Conservation (phyloP, 2,329 filamentous ascomycete species). For the Fusarium sp. region DNA sequence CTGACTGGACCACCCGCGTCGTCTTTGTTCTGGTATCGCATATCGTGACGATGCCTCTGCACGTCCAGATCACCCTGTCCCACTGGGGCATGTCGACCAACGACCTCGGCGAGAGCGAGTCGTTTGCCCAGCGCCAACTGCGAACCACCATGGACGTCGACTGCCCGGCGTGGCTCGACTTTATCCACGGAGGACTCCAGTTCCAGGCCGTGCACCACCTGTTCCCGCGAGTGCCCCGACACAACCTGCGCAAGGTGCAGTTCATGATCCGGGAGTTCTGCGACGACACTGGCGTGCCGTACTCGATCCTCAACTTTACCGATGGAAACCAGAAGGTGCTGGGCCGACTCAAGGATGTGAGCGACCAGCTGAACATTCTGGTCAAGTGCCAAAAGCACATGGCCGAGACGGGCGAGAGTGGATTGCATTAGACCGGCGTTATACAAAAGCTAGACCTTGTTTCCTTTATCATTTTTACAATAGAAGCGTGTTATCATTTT, state of each 20-base stretch:
- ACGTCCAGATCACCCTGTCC: constrained; percentile 80
- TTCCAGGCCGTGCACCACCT: constrained; percentile 82
- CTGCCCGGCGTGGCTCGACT: constrained; percentile 81
- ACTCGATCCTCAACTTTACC: constrained; percentile 73
- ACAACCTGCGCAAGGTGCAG: constrained; percentile 76
- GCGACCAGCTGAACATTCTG: constrained; percentile 73
- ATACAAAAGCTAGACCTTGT: constrained; percentile 12
- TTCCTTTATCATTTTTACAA: constrained; percentile 10
- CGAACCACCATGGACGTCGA: constrained; percentile 83
- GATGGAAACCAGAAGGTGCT: constrained; percentile 73
- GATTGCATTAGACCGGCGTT: constrained; percentile 47
- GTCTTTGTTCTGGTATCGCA: constrained; percentile 76
- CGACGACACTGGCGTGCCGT: constrained; percentile 74
- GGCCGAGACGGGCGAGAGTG: constrained; percentile 64
- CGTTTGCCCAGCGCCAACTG: constrained; percentile 79
- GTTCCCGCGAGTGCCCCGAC: constrained; percentile 77
- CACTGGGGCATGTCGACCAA: constrained; percentile 82
- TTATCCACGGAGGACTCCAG: constrained; percentile 80
- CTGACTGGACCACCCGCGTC: constrained; percentile 71
- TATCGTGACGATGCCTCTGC: constrained; percentile 76
- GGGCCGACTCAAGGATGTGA: constrained; percentile 68
- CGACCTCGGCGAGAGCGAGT: constrained; percentile 75
- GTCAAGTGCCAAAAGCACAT: constrained; percentile 70
- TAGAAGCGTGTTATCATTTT: constrained; percentile 10
- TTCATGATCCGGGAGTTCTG: constrained; percentile 75